Evolutionary conservation across 2,329 filamentous ascomycete species (phyloP), one percentile per base, ranked within the genome.

Genomic region (Fusarium fracticaudum): DNA sequence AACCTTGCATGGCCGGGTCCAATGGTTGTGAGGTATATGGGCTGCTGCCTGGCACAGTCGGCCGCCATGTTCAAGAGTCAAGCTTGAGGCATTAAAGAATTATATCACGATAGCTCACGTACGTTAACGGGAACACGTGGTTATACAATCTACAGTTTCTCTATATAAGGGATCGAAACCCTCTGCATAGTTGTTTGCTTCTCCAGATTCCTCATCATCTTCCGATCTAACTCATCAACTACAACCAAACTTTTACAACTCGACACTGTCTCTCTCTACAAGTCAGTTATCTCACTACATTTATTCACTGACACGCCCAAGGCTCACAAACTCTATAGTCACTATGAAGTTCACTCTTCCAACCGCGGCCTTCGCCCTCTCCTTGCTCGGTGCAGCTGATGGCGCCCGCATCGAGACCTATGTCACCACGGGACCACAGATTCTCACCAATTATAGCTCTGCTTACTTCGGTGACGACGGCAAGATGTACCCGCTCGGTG

Each of bases 401-500:
- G 54, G 1, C 17, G 54, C 54, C 26, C 26, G 38, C 4, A 57
- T 57, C 7, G 24, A 57, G 38, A n/a, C 26, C 10, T 15, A 24
- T 10, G 31, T 15, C 5, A 50, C 44, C 20, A 41, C 22, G 5
- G 53, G 53, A 3, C 38, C 29, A 11, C 5, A 7, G 17, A 29
- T 57, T 8, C 1, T 55, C 3, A 3, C 53, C 0, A 3, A 11
- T 15, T 41, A 43, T 20, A n/a, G 4, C 10, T 43, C 53, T 15
- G 22, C 37, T 15, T 57, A 57, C 3, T 0, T 1, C 0, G 29
- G 37, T 1, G 37, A 57, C 0, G 37, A 57, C 9, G 38, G 53
- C 3, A 38, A 38, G 24, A 0, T 0, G 10, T 54, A 54, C n/a
- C 0, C n/a, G 13, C 35, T 54, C 2, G 33, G 35, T 20, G 0